A percentile compares a stretch with the other conserved stretches of the same genome.
Conservation (phyloP, 2,329 filamentous ascomycete genomes). For the Pestalotiopsis sp. region DNA sequence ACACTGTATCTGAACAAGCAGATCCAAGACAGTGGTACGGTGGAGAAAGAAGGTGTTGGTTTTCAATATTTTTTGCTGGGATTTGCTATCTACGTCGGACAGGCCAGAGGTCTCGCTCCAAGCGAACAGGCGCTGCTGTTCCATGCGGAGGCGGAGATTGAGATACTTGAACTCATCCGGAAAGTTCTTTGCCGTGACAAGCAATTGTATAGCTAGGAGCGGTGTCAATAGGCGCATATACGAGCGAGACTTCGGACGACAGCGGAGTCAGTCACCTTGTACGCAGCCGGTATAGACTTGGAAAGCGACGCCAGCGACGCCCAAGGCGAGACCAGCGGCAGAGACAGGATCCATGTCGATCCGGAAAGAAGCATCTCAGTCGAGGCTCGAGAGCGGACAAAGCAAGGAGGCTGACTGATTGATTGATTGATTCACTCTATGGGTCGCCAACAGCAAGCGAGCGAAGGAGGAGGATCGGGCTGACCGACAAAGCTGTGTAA, state of each 20-base stretch:
- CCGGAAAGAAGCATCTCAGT: background rate
- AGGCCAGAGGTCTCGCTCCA: slow-evolving; percentile 51
- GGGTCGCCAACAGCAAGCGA: too few relatives aligned
- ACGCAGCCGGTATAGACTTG: slow-evolving; percentile 48
- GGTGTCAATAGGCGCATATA: background rate
- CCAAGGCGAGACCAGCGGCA: slow-evolving; percentile 40
- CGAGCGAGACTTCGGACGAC: background rate
- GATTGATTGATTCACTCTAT: too few relatives aligned
- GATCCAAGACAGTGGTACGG: slow-evolving; percentile 48
- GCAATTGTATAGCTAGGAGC: slow-evolving; percentile 43
- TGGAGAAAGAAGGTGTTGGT: slow-evolving; percentile 50
- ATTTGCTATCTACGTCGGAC: slow-evolving; percentile 42
- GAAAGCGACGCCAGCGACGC: slow-evolving; percentile 45
- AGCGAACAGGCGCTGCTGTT: slow-evolving; percentile 49
- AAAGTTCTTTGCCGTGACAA: slow-evolving; percentile 47
- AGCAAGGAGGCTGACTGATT: too few relatives aligned
- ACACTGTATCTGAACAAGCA: slow-evolving; percentile 47
- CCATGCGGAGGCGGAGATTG: slow-evolving; percentile 48
- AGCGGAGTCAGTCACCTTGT: slow-evolving; percentile 31
- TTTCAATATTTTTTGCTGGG: slow-evolving; percentile 40
- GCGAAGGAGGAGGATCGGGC: too few relatives aligned
- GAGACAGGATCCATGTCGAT: slow-evolving; percentile 43
- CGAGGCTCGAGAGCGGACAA: background rate
- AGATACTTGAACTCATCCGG: slow-evolving; percentile 49
- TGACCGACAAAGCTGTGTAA: too few relatives aligned